Evolutionary conservation across 2,329 filamentous ascomycete genomes (phyloP), one percentile per base, ranked within the genome.

Genomic region (Clonostachys sp.): DNA sequence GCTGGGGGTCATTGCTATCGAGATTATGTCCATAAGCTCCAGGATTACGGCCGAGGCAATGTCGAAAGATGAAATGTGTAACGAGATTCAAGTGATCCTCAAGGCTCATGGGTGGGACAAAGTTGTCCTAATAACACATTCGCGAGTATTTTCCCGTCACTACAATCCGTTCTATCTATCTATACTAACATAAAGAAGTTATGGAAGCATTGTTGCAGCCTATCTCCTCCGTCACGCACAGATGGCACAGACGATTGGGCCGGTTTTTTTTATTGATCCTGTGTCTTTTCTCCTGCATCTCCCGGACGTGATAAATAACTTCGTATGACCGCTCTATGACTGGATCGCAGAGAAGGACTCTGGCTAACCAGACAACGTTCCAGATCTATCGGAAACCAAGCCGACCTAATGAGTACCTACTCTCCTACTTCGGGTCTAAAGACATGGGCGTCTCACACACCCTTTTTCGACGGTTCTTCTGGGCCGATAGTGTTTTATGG

Each of bases 281-380:
- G 77, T 85, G 1, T 76, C 76, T 0, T 73, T 84, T 42, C 61
- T 83, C 1, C 64, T 85, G 4, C 80, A 85, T 57, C 71, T 83
- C 9, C 80, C 81, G 5, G 75, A 83, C 52, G 78, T 85, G 10
- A 78, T 80, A 2, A 84, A 80, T 59, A 86, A 84, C 53, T 85
- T 86, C 58, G 58, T 61, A 49, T 45, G 35, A 42, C 48, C 40
- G 30, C 40, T 45, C 45, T 36, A 24, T 34, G n/a, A n/a, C n/a
- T n/a, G n/a, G n/a, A n/a, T 45, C n/a, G 16, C n/a, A 9, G 12
- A 13, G 38, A 6, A 36, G 2, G 13, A 45, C 8, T 41, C 17
- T 41, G 5, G 24, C 53, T 57, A 53, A 55, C 44, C 39, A 42
- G 35, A 13, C 20, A n/a, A 6, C 46, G 12, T 34, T 34, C 17